These are phyloP conservation scores for Fusarium sp. DNA, from an alignment of 2,329 filamentous ascomycete genomes.

Conservation along the genomic window DNA sequence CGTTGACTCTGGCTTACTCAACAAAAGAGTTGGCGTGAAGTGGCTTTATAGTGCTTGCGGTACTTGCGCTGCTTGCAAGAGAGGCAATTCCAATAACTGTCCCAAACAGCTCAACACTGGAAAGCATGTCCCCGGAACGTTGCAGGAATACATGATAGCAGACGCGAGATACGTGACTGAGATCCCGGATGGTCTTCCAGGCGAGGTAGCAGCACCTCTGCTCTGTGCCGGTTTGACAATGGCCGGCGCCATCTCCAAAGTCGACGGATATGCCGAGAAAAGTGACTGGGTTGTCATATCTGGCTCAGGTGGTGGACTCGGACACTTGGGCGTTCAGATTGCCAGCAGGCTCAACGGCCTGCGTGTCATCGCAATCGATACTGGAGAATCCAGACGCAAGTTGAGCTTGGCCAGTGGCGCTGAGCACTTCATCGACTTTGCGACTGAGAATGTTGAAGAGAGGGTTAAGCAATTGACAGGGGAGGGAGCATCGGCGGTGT, in stretches of 20 bases:
- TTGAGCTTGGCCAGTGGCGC: conserved; percentile 42
- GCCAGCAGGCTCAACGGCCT: conserved; percentile 32
- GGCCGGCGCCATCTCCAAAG: conserved; percentile 43
- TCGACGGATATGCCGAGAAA: not conserved
- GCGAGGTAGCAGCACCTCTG: conserved; percentile 44
- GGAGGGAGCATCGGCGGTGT: conserved; percentile 43
- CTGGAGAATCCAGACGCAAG: conserved; percentile 34
- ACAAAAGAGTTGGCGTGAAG: conserved; percentile 55
- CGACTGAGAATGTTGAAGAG: conserved; percentile 26
- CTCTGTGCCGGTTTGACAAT: conserved; percentile 50
- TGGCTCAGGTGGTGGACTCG: conserved; percentile 48
- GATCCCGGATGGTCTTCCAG: conserved; percentile 37
- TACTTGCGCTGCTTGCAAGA: conserved; percentile 49
- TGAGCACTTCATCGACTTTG: conserved; percentile 45
- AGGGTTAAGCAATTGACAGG: conserved; percentile 39
- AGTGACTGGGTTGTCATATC: conserved; percentile 48
- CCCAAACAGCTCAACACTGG: conserved; percentile 55
- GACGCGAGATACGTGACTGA: conserved; percentile 44
- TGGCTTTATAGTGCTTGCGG: conserved; percentile 58
- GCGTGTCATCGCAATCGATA: conserved; percentile 47
- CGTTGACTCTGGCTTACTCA: conserved; percentile 44
- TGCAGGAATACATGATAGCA: conserved; percentile 48
- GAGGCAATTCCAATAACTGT: conserved; percentile 54
- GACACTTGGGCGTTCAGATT: conserved; percentile 50
- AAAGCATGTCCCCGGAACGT: conserved; percentile 48